Evolutionary conservation across 768 basidiomycete species (phyloP).

Genomic region (Phlebiopsis flavidoalba): DNA sequence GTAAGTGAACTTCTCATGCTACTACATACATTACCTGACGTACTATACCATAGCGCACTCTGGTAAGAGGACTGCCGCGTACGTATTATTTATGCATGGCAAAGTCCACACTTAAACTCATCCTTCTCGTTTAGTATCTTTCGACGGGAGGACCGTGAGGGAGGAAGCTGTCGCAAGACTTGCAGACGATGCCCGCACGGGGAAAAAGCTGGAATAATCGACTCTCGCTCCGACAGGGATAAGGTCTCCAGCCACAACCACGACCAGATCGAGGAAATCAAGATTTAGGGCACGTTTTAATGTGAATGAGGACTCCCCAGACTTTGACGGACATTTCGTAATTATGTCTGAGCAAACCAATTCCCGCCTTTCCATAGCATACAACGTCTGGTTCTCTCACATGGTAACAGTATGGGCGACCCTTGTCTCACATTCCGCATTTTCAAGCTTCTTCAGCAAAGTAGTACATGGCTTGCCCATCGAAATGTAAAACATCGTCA

Average conservation of each 20-base stretch:
- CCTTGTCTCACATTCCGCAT: neutral
- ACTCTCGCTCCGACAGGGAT: slow-evolving; percentile 18
- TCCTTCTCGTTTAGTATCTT: slow-evolving; percentile 19
- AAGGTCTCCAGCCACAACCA: slow-evolving; percentile 17
- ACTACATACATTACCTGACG: neutral
- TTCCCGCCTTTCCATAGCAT: neutral
- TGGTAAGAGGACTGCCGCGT: slow-evolving; percentile 32
- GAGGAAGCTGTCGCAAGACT: slow-evolving; percentile 20
- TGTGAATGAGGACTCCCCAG: neutral
- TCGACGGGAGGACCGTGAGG: too few relatives aligned
- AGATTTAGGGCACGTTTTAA: slow-evolving; percentile 1
- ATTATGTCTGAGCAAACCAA: neutral
- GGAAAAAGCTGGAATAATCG: slow-evolving; percentile 13
- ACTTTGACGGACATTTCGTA: neutral
- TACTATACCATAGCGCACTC: slow-evolving; percentile 19
- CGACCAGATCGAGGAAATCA: slow-evolving; percentile 18
- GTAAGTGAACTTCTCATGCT: slow-evolving; percentile 11
- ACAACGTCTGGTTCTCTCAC: neutral
- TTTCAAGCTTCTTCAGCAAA: too few relatives aligned
- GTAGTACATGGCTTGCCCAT: too few relatives aligned
- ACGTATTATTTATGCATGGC: slow-evolving; percentile 1
- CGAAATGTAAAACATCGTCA: too few relatives aligned
- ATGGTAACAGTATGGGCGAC: neutral
- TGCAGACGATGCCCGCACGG: slow-evolving; percentile 16
- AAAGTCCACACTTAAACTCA: neutral